phyloP scores from a whole-genome alignment of 129 eudicot genomes.

The Daucus carota region DH1_v3.0 NC_030388.2:2187501-2188000 shows the following conservation, averaged over 20 bases:
- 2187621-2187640: not conserved
- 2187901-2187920: not conserved
- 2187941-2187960: too few species aligned
- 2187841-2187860: conserved; percentile 87
- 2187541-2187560: not conserved
- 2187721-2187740: conserved; percentile 6
- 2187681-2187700: not conserved
- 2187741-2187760: conserved; percentile 52
- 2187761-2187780: conserved; percentile 58
- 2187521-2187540: not conserved
- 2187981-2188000: not conserved
- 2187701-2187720: not conserved
- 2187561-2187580: not conserved
- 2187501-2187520: not conserved
- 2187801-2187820: conserved; percentile 63
- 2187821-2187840: conserved; percentile 74
- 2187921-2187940: too few species aligned
- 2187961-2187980: not conserved
- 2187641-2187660: too few species aligned
- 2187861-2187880: conserved; percentile 6
- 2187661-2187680: not conserved
- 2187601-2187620: conserved; percentile 1
- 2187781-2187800: conserved; percentile 64
- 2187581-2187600: not conserved
- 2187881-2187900: not conserved